A percentile compares a stretch with the other conserved stretches of the same genome.
Conservation (phyloP, 805 yeast genomes). For the Monosporozyma unispora region DNA sequence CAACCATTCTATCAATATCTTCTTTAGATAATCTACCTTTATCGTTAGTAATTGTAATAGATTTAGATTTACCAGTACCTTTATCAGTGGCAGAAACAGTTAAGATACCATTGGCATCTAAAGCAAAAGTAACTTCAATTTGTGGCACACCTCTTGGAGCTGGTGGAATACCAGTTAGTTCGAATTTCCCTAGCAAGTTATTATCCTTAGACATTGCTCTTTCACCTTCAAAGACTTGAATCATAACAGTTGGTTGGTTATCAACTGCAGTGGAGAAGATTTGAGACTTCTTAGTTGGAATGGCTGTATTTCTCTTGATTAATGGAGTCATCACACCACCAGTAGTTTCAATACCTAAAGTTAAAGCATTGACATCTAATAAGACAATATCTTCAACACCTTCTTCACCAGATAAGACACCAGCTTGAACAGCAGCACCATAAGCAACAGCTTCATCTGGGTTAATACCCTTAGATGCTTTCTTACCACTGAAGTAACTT, state of each 20-base stretch:
- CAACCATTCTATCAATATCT: slow-evolving; percentile 95
- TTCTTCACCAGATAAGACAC: slow-evolving; percentile 92
- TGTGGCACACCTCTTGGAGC: slow-evolving; percentile 99
- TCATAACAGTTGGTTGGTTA: slow-evolving; percentile 90
- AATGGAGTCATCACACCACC: slow-evolving; percentile 97
- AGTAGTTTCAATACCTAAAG: slow-evolving; percentile 92
- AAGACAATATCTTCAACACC: slow-evolving; percentile 85
- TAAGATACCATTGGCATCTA: slow-evolving; percentile 95
- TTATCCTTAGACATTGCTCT: slow-evolving; percentile 91
- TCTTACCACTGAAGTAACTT: slow-evolving; percentile 85
- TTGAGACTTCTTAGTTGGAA: slow-evolving; percentile 92
- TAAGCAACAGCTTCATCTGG: slow-evolving; percentile 99
- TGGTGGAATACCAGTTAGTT: slow-evolving; percentile 93
- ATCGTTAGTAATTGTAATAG: slow-evolving; percentile 86
- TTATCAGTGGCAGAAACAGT: slow-evolving; percentile 91
- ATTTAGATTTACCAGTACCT: slow-evolving; percentile 88
- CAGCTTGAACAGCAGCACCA: slow-evolving; percentile 99
- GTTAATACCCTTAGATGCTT: slow-evolving; percentile 93
- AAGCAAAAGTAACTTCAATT: slow-evolving; percentile 93
- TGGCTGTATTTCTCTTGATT: slow-evolving; percentile 89
- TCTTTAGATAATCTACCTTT: slow-evolving; percentile 91
- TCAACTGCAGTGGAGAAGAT: slow-evolving; percentile 93
- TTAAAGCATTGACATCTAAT: slow-evolving; percentile 88
- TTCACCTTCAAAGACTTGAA: slow-evolving; percentile 94
- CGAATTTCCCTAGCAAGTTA: slow-evolving; percentile 93